These are phyloP conservation scores for Vitis hybrid DNA, from an alignment of 177 flowering plant genomes.

Conservation along the genomic window DNA sequence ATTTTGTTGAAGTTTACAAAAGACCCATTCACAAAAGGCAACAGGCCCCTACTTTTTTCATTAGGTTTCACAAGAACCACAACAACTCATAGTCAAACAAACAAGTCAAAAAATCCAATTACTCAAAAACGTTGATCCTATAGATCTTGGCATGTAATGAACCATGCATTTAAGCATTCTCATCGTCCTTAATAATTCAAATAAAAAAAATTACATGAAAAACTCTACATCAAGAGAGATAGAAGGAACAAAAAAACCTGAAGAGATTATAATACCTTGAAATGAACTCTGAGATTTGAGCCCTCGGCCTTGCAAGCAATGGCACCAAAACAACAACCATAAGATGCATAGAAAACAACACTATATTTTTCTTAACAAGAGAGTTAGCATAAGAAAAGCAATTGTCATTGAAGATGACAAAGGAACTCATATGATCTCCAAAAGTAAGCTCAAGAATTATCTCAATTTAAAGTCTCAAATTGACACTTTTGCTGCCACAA, in stretches of 20 bases:
- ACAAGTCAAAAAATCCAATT: no score
- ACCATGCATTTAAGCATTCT: no score
- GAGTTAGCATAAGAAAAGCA: no score
- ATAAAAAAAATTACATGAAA: neutral
- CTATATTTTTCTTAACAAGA: no score
- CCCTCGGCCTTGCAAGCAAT: slow-evolving; percentile 52
- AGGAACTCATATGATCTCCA: no score
- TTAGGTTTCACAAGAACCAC: slow-evolving; percentile 13
- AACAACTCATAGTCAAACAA: neutral
- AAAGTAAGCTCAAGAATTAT: no score
- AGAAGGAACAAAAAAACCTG: neutral
- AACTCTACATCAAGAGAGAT: neutral
- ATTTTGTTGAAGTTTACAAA: slow-evolving; percentile 3
- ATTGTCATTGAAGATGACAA: no score
- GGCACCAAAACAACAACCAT: slow-evolving; percentile 5
- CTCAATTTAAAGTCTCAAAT: no score
- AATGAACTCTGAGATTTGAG: slow-evolving; percentile 43
- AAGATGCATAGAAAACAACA: no score
- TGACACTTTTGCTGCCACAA: no score
- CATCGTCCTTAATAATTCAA: neutral
- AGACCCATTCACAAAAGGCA: slow-evolving; percentile 11
- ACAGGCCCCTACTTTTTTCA: slow-evolving; percentile 27
- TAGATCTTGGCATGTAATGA: no score
- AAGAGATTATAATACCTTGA: slow-evolving; percentile 30
- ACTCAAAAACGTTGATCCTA: no score